These are phyloP conservation scores for Ustilago loliicola DNA, from an alignment of 1,284 basidiomycete genomes.

Conservation along the genomic window DNA sequence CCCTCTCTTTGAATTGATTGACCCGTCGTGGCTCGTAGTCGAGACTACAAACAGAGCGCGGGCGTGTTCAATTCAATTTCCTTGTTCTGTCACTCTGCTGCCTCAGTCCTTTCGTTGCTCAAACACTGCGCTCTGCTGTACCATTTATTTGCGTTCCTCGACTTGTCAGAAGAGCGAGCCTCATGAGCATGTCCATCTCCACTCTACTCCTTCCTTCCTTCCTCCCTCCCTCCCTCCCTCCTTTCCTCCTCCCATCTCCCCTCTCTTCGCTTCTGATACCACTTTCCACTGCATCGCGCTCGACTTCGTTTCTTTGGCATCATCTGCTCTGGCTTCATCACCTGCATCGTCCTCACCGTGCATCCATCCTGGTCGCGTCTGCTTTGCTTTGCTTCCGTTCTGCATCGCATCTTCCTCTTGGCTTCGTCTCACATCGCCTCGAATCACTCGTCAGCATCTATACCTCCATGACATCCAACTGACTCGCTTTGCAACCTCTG, in stretches of 20 bases:
- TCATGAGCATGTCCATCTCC: background rate
- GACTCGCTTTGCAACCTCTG: conserved; percentile 20
- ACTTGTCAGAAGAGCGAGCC: conserved; percentile 23
- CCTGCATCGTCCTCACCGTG: conserved; percentile 8
- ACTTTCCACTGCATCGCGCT: conserved; percentile 15
- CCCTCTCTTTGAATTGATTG: conserved; percentile 21
- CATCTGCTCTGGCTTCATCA: conserved; percentile 11
- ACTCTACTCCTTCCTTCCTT: background rate
- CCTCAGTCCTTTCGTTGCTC: conserved; percentile 1
- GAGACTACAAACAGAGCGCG: conserved; percentile 11
- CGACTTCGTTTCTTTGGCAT: conserved; percentile 6
- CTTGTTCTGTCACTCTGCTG: conserved; percentile 31
- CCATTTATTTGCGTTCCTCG: conserved; percentile 5
- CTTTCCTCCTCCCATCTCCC: conserved; percentile 10
- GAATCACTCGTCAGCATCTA: conserved; percentile 12
- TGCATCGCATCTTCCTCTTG: background rate
- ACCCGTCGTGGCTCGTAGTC: conserved; percentile 37
- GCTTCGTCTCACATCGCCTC: conserved; percentile 17
- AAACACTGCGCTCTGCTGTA: conserved; percentile 8
- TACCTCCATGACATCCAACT: conserved; percentile 30
- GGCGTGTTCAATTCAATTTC: conserved; percentile 32
- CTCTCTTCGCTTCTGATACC: background rate
- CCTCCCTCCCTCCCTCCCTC: conserved; percentile 2
- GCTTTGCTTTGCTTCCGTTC: conserved; percentile 20
- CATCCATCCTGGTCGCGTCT: conserved; percentile 9